Percentiles rank a stretch among this genome's conserved stretches.
These are phyloP conservation scores for Raffaelea deltoideospora DNA, from an alignment of 2,329 filamentous ascomycete genomes.

Conservation along the genomic window DNA sequence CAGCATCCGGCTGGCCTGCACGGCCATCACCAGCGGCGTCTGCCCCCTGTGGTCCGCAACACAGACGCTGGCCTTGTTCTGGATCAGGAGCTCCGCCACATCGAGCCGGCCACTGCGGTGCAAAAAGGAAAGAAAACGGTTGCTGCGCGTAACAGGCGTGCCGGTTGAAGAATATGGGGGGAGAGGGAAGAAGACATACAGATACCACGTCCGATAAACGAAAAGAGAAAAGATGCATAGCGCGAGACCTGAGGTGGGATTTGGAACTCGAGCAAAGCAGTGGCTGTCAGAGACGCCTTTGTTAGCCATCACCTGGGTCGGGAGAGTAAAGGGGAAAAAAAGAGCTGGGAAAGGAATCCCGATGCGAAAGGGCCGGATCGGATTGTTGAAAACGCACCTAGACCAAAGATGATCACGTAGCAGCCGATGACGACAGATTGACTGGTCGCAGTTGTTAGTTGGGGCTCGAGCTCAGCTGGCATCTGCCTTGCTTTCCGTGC, in stretches of 20 bases:
- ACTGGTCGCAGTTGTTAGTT: slow-evolving; percentile 23
- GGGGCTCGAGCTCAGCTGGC: no score
- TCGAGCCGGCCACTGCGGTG: not conserved
- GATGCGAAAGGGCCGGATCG: not conserved
- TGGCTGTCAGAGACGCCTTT: slow-evolving; percentile 28
- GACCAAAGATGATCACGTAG: slow-evolving; percentile 85
- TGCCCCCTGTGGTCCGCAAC: no score
- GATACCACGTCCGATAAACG: slow-evolving; percentile 84
- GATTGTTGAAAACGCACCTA: slow-evolving; percentile 50
- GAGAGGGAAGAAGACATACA: slow-evolving; percentile 52
- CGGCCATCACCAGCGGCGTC: no score
- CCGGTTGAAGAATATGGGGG: no score
- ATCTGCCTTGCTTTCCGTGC: no score
- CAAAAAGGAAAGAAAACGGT: no score
- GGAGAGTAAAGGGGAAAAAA: not conserved
- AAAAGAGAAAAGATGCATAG: slow-evolving; percentile 96
- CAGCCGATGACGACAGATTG: slow-evolving; percentile 63
- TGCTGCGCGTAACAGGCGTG: no score
- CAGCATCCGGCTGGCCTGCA: no score
- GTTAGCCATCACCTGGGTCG: slow-evolving; percentile 8
- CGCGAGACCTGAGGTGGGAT: slow-evolving; percentile 83
- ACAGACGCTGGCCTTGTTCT: no score
- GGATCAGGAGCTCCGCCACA: no score
- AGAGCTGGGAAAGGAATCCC: not conserved
- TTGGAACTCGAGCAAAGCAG: slow-evolving; percentile 75